Conservation (phyloP, 2,329 filamentous ascomycete species). For the Cladobotryum mycophilum region DNA sequence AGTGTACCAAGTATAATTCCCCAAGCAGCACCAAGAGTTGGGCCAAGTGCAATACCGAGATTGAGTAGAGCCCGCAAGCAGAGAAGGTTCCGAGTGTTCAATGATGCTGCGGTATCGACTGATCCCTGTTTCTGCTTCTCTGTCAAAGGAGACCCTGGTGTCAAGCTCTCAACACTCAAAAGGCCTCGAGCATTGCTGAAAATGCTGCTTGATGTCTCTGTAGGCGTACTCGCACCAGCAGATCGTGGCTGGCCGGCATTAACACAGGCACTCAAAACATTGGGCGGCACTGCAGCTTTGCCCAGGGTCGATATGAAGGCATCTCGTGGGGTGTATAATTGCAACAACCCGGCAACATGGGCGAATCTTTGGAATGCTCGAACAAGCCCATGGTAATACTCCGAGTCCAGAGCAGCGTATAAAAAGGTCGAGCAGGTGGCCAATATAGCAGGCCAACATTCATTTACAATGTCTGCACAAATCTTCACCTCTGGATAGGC, state of each 20-base stretch:
- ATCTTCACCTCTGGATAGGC: conserved; percentile 64
- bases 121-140: conserved; percentile 57
- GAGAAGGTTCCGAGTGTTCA: conserved; percentile 84
- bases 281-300: conserved; percentile 86
- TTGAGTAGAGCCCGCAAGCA: conserved; percentile 91
- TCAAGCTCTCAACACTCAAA: conserved; percentile 66
- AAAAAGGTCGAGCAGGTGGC: conserved; percentile 94
- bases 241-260: conserved; percentile 42
- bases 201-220: conserved; percentile 49
- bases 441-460: conserved; percentile 92
- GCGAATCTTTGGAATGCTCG: conserved; percentile 92
- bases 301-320: conserved; percentile 90
- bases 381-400: conserved; percentile 89
- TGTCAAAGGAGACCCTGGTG: conserved; percentile 45
- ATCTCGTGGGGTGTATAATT: conserved; percentile 80
- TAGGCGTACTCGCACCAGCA: conserved; percentile 36
- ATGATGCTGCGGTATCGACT: conserved; percentile 48
- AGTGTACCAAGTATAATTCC: conserved; percentile 86
- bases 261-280: conserved; percentile 58
- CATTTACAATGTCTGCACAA: conserved; percentile 76
- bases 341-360: conserved; percentile 84
- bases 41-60: conserved; percentile 86
- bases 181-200: conserved; percentile 66
- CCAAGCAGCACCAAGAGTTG: conserved; percentile 80
- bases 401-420: conserved; percentile 83